Percentiles rank a stretch among this genome's conserved stretches.
phyloP scores from a whole-genome alignment of 257 asterid genomes.

The Solanum gracilifrons region DNA sequence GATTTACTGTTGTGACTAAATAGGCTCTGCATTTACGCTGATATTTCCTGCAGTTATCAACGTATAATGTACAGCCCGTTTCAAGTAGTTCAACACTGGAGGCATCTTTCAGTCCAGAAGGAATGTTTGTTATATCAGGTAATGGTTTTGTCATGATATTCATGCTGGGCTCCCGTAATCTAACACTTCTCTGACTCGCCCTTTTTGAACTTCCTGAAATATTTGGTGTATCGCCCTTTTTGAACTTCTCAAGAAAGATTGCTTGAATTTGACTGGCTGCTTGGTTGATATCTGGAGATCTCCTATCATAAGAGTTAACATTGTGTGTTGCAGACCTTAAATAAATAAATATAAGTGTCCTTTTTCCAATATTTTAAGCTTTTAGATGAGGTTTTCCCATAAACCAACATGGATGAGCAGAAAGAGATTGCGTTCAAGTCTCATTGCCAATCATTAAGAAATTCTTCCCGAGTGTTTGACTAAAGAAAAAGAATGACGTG shows the following conservation, averaged over 20 bases:
- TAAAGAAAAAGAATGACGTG: background rate
- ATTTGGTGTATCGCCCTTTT: background rate
- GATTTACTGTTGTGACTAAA: background rate
- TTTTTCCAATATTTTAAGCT: background rate
- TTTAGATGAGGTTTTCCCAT: background rate
- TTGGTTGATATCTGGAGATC: background rate
- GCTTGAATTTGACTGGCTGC: background rate
- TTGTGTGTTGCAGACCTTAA: background rate
- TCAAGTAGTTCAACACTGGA: slow-evolving; percentile 72
- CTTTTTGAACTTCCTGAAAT: background rate
- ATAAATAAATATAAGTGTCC: background rate
- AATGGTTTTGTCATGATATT: background rate
- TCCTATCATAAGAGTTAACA: background rate
- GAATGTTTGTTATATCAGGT: slow-evolving; percentile 91
- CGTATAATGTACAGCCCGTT: slow-evolving; percentile 75
- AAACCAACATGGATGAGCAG: background rate
- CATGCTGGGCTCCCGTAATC: background rate
- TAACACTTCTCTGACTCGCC: background rate
- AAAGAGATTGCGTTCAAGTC: background rate
- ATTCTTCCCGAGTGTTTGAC: background rate
- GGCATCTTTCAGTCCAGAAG: slow-evolving; percentile 97
- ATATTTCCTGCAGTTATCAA: slow-evolving; percentile 42
- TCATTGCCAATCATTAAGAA: background rate
- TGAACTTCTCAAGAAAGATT: background rate
- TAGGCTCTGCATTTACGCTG: background rate